Evolutionary conservation across 2,329 filamentous ascomycete species (phyloP).

Genomic region (Akanthomyces muscarius): DNA sequence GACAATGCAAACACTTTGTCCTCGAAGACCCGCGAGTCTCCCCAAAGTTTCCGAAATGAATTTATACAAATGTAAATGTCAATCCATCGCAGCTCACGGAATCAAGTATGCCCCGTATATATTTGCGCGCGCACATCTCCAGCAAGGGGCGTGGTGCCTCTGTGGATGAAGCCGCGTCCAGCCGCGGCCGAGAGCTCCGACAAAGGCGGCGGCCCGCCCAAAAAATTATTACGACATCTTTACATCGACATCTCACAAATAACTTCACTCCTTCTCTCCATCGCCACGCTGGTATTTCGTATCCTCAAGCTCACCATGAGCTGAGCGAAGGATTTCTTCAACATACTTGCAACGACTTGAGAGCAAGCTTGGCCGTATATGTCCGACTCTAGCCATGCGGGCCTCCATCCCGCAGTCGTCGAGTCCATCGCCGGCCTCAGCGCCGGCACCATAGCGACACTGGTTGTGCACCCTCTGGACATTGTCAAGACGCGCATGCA

Average conservation of each 20-base stretch:
- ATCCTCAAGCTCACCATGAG: slow-evolving; percentile 4
- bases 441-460: slow-evolving; percentile 80
- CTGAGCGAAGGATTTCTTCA: background rate
- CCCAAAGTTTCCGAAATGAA: too few species aligned
- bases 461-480: slow-evolving; percentile 88
- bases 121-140: too few species aligned
- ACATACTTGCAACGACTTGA: background rate
- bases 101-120: too few species aligned
- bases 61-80: too few species aligned
- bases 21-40: too few species aligned
- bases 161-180: slow-evolving; percentile 8
- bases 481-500: slow-evolving; percentile 96
- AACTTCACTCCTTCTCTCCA: background rate
- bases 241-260: slow-evolving; percentile 6
- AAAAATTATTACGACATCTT: slow-evolving; percentile 12
- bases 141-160: background rate
- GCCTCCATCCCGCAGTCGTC: slow-evolving; percentile 70
- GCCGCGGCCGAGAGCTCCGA: slow-evolving; percentile 9
- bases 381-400: slow-evolving; percentile 49
- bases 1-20: too few species aligned
- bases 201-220: slow-evolving; percentile 4
- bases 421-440: slow-evolving; percentile 88
- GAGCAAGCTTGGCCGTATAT: slow-evolving; percentile 34
- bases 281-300: background rate
- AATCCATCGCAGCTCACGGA: too few species aligned